These are phyloP conservation scores for Collybiopsis confluens DNA, from an alignment of 768 basidiomycete species.

Conservation along the genomic window DNA sequence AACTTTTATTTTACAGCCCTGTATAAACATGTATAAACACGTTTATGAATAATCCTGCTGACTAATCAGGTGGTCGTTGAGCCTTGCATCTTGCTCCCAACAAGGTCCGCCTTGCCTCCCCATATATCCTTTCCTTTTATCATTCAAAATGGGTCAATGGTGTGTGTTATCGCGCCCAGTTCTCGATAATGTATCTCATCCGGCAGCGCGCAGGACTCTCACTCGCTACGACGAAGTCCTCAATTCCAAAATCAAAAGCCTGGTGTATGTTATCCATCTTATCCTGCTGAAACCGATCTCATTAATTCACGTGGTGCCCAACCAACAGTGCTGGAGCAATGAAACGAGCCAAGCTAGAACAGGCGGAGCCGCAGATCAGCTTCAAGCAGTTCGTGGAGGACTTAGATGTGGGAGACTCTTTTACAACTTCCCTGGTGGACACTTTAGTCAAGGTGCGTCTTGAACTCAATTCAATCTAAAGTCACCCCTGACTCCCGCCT, in stretches of 20 bases:
- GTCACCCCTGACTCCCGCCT: constrained; percentile 9
- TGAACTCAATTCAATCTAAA: too few species aligned
- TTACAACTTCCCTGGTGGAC: constrained; percentile 72
- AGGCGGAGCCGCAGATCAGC: constrained; percentile 56
- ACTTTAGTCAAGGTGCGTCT: constrained; percentile 69
- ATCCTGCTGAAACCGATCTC: constrained; percentile 4
- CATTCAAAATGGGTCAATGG: constrained; percentile 65
- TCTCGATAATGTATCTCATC: not conserved
- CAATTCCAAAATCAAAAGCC: constrained; percentile 66
- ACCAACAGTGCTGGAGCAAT: constrained; percentile 64
- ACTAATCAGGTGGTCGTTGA: too few species aligned
- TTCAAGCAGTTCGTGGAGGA: constrained; percentile 77
- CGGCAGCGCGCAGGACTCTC: constrained; percentile 47
- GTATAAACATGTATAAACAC: too few species aligned
- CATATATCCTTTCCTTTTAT: not conserved
- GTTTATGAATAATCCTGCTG: too few species aligned
- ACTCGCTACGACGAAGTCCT: constrained; percentile 73
- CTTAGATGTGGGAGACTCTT: constrained; percentile 74
- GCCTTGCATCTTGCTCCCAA: too few species aligned
- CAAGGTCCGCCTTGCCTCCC: not conserved
- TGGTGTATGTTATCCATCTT: constrained; percentile 49
- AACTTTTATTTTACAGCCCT: too few species aligned
- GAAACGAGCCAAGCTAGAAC: constrained; percentile 63
- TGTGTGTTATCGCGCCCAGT: constrained; percentile 23
- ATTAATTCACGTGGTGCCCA: constrained; percentile 6